phyloP scores from a whole-genome alignment of 805 yeast genomes.

The Monosporozyma servazzii region DNA sequence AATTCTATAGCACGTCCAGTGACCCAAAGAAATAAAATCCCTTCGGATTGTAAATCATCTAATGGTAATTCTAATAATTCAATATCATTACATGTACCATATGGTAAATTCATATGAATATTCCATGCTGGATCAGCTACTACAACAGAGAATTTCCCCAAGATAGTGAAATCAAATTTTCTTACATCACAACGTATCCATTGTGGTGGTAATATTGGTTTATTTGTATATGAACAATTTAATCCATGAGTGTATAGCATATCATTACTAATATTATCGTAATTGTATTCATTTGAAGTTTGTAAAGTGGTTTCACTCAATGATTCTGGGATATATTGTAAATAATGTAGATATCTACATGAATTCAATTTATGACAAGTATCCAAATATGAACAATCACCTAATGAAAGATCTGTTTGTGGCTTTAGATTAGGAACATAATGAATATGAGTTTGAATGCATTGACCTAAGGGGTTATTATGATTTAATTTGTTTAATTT shows the following conservation, averaged over 20 bases:
- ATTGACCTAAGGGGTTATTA: slow-evolving; percentile 20
- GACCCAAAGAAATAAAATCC: slow-evolving; percentile 81
- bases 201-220: slow-evolving; percentile 49
- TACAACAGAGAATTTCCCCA: slow-evolving; percentile 77
- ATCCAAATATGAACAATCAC: slow-evolving; percentile 90
- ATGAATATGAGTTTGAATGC: slow-evolving; percentile 36
- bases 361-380: slow-evolving; percentile 80
- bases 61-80: slow-evolving; percentile 63
- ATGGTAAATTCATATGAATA: slow-evolving; percentile 79
- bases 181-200: slow-evolving; percentile 85
- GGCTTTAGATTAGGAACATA: slow-evolving; percentile 45
- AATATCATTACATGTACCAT: slow-evolving; percentile 68
- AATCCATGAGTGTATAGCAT: slow-evolving; percentile 30
- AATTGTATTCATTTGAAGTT: slow-evolving; percentile 8
- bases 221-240: slow-evolving; percentile 28
- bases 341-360: slow-evolving; percentile 78
- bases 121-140: slow-evolving; percentile 97
- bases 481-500: slow-evolving; percentile 18
- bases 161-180: slow-evolving; percentile 52
- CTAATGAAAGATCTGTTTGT: slow-evolving; percentile 62
- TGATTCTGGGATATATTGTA: slow-evolving; percentile 32
- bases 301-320: slow-evolving; percentile 18
- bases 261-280: slow-evolving; percentile 5
- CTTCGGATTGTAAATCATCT: slow-evolving; percentile 68
- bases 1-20: slow-evolving; percentile 89